Conservation (phyloP, 306 rosid genomes). For the Cicer arietinum region DNA sequence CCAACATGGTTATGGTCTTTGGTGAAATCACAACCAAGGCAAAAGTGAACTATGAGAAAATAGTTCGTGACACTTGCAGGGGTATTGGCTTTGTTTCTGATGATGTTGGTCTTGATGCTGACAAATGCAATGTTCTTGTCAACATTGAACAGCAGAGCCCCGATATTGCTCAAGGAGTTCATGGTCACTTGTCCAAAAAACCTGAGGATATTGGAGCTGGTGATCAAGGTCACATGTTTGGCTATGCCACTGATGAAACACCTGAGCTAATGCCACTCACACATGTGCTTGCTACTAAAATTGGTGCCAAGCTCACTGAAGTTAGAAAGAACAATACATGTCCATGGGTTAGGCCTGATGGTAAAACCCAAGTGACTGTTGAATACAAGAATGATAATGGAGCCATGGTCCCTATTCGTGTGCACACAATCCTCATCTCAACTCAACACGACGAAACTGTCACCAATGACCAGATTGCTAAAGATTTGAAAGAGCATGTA, state of each 20-base stretch:
- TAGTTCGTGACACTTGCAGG: slow-evolving; percentile 78
- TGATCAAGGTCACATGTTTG: slow-evolving; percentile 90
- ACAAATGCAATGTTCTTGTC: slow-evolving; percentile 81
- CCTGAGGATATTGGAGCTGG: slow-evolving; percentile 91
- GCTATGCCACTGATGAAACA: slow-evolving; percentile 83
- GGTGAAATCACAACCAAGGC: slow-evolving; percentile 88
- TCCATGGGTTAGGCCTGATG: slow-evolving; percentile 85
- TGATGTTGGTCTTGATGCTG: slow-evolving; percentile 83
- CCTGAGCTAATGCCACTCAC: slow-evolving; percentile 82
- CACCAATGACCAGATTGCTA: slow-evolving; percentile 66
- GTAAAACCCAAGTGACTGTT: slow-evolving; percentile 84
- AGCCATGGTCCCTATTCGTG: slow-evolving; percentile 80
- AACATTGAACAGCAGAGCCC: slow-evolving; percentile 64
- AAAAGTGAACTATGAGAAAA: slow-evolving; percentile 75
- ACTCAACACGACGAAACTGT: slow-evolving; percentile 78
- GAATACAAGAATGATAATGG: slow-evolving; percentile 78
- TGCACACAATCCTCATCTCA: slow-evolving; percentile 82
- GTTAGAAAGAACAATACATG: slow-evolving; percentile 78
- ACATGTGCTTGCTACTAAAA: slow-evolving; percentile 79
- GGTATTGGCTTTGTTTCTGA: slow-evolving; percentile 73
- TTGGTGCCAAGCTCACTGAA: slow-evolving; percentile 84
- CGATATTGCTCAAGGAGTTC: slow-evolving; percentile 75
- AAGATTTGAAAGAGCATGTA: slow-evolving; percentile 79
- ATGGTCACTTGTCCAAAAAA: slow-evolving; percentile 72
- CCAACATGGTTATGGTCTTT: slow-evolving; percentile 92